Base-by-base conservation (phyloP, 2,329 filamentous ascomycete genomes). In the Botrytis cinerea region DNA sequence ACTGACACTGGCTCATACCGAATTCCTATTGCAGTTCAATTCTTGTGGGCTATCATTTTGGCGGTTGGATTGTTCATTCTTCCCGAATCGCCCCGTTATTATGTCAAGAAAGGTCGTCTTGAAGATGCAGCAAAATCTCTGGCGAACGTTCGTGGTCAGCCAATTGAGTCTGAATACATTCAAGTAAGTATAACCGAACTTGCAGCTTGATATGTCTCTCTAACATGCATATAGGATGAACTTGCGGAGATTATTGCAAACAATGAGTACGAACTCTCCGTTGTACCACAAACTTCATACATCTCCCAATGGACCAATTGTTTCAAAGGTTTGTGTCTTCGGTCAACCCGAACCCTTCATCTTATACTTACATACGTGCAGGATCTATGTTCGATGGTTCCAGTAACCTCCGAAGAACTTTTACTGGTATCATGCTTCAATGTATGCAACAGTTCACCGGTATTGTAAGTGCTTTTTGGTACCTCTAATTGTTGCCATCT, bases 211-310 rank as follows among this genome's bases (percentile, higher is more conserved):
- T 28, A 45, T 43, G 6, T 43, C n/a, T 2, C 43, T 18, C 48
- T 69, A 43, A 69, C n/a, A 25, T 43, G 18, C 20, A 54, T 22
- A 18, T 57, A 69, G 66, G 66, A 89, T 75, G 94, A 97, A 84
- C 87, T 97, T 67, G 88, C 92, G 62, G 94, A 97, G 85, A 93
- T 97, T 77, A 87, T 96, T 75, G 94, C 93, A 85, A 97, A 97
- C 86, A 89, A 95, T 83, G 92, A 93, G 84, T 94, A 95, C 82
- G 94, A 97, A 86, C 86, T 91, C 78, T 84, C 88, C 67, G 84
- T 91, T 74, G 90, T 92, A 73, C 91, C 92, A 76, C 83, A 86
- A 77, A 85, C 85, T 77, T 87, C 88, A 78, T 93, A 91, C 86
- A 85, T 91, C 81, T 84, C 85, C 78, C 88, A 86, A 80, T 97